A percentile compares a stretch with the other conserved stretches of the same genome.
Evolutionary conservation across 306 rosid genomes (phyloP).

Genomic region (Pterocarpus macrocarpus): DNA sequence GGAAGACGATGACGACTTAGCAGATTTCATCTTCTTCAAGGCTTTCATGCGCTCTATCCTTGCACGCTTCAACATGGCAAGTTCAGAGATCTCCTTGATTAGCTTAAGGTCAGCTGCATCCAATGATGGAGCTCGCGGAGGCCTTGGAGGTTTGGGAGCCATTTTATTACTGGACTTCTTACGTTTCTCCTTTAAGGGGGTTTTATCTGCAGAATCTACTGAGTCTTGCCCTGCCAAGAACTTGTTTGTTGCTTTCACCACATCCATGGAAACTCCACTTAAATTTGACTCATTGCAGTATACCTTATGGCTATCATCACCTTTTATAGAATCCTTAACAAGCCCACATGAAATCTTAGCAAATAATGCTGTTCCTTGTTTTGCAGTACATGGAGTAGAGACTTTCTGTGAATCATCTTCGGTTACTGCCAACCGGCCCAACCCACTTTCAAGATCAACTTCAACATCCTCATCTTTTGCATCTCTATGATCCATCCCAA

Average conservation of each 20-base stretch:
- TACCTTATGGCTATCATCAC: conserved; percentile 55
- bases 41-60: conserved; percentile 83
- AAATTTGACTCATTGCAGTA: conserved; percentile 50
- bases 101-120: conserved; percentile 87
- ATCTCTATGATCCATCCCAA: conserved; percentile 60
- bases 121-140: conserved; percentile 83
- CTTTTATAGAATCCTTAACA: conserved; percentile 56
- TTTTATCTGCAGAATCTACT: conserved; percentile 51
- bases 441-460: conserved; percentile 79
- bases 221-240: conserved; percentile 43
- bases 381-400: conserved; percentile 46
- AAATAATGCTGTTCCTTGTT: conserved; percentile 58
- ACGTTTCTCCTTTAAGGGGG: conserved; percentile 68
- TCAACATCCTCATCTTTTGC: conserved; percentile 56
- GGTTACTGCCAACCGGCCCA: conserved; percentile 7
- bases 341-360: conserved; percentile 60
- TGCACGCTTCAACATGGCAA: conserved; percentile 87
- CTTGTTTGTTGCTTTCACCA: conserved; percentile 50
- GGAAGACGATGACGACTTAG: conserved; percentile 61
- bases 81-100: conserved; percentile 78
- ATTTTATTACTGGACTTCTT: conserved; percentile 76
- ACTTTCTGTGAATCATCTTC: conserved; percentile 60
- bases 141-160: conserved; percentile 91
- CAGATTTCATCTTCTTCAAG: conserved; percentile 80
- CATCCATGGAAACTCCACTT: conserved; percentile 50